A percentile compares a stretch with the other conserved stretches of the same genome.
Conservation (phyloP, 345 rosid genomes). For the Microthlaspi erraticum region DNA sequence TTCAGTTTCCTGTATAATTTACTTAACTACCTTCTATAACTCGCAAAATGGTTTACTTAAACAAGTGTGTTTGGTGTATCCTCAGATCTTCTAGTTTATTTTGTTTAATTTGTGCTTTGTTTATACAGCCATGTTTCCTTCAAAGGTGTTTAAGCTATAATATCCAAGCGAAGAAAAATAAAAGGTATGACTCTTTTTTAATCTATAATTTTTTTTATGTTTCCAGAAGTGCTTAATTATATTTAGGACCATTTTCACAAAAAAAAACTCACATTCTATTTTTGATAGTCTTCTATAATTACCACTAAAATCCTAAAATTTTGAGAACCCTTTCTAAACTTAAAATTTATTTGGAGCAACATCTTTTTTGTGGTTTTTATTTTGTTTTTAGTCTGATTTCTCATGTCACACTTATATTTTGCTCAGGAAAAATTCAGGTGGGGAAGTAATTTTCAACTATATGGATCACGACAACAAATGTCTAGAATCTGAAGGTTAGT, state of each 20-base stretch:
- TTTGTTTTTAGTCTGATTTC: neutral
- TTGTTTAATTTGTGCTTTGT: neutral
- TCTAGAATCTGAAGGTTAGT: conserved; percentile 72
- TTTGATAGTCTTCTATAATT: neutral
- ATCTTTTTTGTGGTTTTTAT: neutral
- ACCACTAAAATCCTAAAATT: neutral
- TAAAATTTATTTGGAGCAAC: neutral
- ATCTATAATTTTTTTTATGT: conserved; percentile 5
- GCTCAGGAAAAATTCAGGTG: conserved; percentile 65
- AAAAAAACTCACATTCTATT: neutral
- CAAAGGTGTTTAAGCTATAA: conserved; percentile 31
- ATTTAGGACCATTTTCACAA: neutral
- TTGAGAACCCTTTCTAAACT: neutral
- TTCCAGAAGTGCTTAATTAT: conserved; percentile 6
- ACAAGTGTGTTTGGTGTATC: neutral
- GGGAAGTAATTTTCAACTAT: conserved; percentile 67
- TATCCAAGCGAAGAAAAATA: conserved; percentile 15
- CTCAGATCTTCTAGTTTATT: neutral
- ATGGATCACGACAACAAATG: conserved; percentile 57
- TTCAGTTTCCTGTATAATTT: neutral
- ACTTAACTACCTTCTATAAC: neutral
- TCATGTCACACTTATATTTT: conserved; percentile 29
- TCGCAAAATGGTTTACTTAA: neutral
- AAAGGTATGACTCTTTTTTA: conserved; percentile 42
- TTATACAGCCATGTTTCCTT: conserved; percentile 20